A percentile compares a stretch with the other conserved stretches of the same genome.
phyloP scores from a whole-genome alignment of 2,329 filamentous ascomycete genomes.

The Paramyrothecium sp. region DNA sequence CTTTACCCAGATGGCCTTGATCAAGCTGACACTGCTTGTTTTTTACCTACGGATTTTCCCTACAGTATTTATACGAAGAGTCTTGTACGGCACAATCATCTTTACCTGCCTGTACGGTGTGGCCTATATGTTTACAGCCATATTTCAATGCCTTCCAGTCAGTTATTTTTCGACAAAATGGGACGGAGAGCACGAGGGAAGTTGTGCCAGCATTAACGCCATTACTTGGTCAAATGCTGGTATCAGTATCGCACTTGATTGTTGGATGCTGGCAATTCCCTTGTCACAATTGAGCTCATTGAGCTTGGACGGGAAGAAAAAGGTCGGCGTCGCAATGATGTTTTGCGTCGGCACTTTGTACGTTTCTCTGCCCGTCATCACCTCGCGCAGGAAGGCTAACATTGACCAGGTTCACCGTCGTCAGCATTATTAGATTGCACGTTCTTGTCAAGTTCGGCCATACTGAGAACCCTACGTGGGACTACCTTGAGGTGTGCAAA shows the following conservation, averaged over 20 bases:
- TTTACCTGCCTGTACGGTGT: constrained; percentile 34
- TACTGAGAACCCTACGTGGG: constrained; percentile 22
- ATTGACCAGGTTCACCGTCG: constrained; percentile 20
- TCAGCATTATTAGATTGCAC: constrained; percentile 25
- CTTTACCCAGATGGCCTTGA: constrained; percentile 39
- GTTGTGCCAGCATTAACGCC: constrained; percentile 44
- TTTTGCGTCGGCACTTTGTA: constrained; percentile 41
- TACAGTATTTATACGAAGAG: constrained; percentile 24
- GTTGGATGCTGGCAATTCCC: constrained; percentile 47
- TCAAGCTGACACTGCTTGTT: constrained; percentile 47
- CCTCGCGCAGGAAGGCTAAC: neutral
- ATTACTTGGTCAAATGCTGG: constrained; percentile 47
- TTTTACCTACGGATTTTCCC: constrained; percentile 54
- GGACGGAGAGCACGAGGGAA: constrained; percentile 40
- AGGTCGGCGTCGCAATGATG: constrained; percentile 41
- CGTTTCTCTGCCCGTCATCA: constrained; percentile 7
- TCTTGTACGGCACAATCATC: constrained; percentile 35
- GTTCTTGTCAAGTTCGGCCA: constrained; percentile 20
- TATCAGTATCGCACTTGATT: constrained; percentile 47
- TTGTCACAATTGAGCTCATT: constrained; percentile 36
- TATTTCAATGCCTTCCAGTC: constrained; percentile 49
- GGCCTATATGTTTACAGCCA: constrained; percentile 35
- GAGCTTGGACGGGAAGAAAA: constrained; percentile 40
- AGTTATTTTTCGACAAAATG: constrained; percentile 48
- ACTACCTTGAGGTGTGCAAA: constrained; percentile 14